These are phyloP conservation scores for Halophytophthora polymorphica DNA, from an alignment of 352 stramenopile genomes.

Conservation along the genomic window DNA sequence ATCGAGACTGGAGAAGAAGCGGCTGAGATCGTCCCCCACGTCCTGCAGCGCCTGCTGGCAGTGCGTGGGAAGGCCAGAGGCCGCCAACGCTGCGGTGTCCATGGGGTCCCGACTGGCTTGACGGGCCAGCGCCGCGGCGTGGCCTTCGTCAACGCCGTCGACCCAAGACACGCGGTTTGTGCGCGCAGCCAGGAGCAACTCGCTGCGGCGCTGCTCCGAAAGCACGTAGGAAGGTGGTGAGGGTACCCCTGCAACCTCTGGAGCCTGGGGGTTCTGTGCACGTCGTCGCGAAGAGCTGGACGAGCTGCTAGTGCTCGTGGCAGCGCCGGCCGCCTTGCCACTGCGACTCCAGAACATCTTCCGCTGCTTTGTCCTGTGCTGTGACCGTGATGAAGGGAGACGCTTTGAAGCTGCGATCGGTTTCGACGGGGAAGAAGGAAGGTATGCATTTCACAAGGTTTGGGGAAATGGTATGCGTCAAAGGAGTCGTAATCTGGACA, in stretches of 20 bases:
- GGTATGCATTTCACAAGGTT: neutral
- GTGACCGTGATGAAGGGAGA: neutral
- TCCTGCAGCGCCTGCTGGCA: constrained; percentile 46
- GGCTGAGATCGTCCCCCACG: constrained; percentile 35
- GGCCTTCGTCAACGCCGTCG: constrained; percentile 38
- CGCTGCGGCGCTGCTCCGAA: constrained; percentile 63
- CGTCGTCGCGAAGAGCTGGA: neutral
- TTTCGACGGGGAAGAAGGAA: constrained; percentile 9
- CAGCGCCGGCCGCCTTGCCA: constrained; percentile 11
- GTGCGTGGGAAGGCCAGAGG: constrained; percentile 14
- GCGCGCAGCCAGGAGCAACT: constrained; percentile 71
- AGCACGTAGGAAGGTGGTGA: constrained; percentile 44
- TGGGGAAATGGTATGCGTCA: neutral
- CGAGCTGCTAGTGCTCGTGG: constrained; percentile 5
- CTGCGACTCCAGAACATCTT: constrained; percentile 47
- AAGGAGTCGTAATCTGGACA: too few relatives aligned
- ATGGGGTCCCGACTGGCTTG: neutral
- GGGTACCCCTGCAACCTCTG: constrained; percentile 9
- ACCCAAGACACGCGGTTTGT: constrained; percentile 71
- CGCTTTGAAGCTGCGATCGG: constrained; percentile 10
- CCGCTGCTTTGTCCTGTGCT: too few relatives aligned
- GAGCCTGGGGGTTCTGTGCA: constrained; percentile 7
- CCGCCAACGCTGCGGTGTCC: neutral
- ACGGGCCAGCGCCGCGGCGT: neutral
- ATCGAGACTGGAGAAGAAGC: constrained; percentile 32